Percentiles rank a stretch among this genome's conserved stretches.
phyloP scores from a whole-genome alignment of 148 eudicot genomes.

The Fagopyrum homotropicum region DNA sequence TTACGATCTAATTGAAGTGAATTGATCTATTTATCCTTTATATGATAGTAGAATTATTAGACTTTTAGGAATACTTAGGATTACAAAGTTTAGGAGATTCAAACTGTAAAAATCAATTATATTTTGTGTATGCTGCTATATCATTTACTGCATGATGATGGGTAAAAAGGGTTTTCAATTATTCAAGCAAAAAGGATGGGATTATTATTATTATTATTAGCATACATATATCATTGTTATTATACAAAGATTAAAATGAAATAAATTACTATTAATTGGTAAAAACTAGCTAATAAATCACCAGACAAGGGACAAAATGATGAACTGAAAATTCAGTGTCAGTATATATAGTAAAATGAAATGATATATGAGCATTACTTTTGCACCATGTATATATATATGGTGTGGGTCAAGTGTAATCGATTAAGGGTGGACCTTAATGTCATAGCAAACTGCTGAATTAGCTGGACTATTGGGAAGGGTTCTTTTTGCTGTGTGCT shows the following conservation, averaged over 20 bases:
- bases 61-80: not conserved
- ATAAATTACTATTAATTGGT: not conserved
- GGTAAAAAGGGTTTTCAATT: not conserved
- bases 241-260: not conserved
- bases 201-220: not conserved
- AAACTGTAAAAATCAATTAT: slow-evolving; percentile 2
- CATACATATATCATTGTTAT: not conserved
- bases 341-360: slow-evolving; percentile 6
- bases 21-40: not conserved
- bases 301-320: not conserved
- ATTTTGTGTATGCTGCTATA: not conserved
- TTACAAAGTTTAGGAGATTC: not conserved
- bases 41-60: not conserved
- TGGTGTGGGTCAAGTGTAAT: slow-evolving; percentile 11
- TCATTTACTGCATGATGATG: not conserved
- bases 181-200: slow-evolving; percentile 9
- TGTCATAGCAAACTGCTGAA: not conserved
- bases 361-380: slow-evolving; percentile 1
- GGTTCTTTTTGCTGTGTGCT: not conserved
- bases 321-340: slow-evolving; percentile 13
- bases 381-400: slow-evolving; percentile 2
- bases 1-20: not conserved
- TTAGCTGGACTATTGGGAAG: not conserved
- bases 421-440: slow-evolving; percentile 9
- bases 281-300: not conserved